Percentiles rank a stretch among this genome's conserved stretches.
Evolutionary conservation across 2,329 filamentous ascomycete species (phyloP).

Genomic region (Cryphonectria parasitica): DNA sequence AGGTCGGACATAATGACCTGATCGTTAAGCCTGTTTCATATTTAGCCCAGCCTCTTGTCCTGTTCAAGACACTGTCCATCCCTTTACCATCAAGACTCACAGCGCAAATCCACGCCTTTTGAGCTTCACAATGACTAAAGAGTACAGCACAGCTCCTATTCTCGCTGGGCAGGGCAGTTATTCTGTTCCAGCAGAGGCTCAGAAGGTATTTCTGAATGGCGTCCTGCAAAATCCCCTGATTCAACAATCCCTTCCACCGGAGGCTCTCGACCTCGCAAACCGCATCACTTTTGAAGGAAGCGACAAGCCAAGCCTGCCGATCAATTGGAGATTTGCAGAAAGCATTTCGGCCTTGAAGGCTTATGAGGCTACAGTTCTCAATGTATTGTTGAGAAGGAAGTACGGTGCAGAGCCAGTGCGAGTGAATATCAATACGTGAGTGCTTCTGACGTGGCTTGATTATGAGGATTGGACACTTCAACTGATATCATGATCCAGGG

Average conservation of each 20-base stretch:
- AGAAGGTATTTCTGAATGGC: constrained; percentile 1
- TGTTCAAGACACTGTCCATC: background rate
- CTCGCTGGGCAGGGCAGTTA: background rate
- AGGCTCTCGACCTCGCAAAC: background rate
- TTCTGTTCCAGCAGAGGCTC: constrained; percentile 15
- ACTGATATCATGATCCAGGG: constrained; percentile 21
- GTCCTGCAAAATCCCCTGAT: constrained; percentile 14
- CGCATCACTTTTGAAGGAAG: constrained; percentile 47
- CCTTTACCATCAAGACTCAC: background rate
- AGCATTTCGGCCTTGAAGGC: constrained; percentile 54
- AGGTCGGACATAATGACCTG: background rate
- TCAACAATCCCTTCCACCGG: background rate
- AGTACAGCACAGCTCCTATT: too few relatives aligned
- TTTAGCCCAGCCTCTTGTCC: background rate
- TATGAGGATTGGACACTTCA: constrained; percentile 4
- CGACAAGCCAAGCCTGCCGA: constrained; percentile 50
- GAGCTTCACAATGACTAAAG: background rate
- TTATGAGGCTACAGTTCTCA: constrained; percentile 51
- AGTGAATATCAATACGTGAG: constrained; percentile 49
- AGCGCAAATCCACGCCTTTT: background rate
- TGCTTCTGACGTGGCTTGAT: constrained; percentile 31
- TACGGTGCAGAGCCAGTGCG: constrained; percentile 45
- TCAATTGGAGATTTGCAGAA: constrained; percentile 62
- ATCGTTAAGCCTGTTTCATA: background rate
- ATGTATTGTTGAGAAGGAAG: constrained; percentile 49